Base-by-base conservation (phyloP, 306 rosid genomes). In the Rosa chinensis region DNA sequence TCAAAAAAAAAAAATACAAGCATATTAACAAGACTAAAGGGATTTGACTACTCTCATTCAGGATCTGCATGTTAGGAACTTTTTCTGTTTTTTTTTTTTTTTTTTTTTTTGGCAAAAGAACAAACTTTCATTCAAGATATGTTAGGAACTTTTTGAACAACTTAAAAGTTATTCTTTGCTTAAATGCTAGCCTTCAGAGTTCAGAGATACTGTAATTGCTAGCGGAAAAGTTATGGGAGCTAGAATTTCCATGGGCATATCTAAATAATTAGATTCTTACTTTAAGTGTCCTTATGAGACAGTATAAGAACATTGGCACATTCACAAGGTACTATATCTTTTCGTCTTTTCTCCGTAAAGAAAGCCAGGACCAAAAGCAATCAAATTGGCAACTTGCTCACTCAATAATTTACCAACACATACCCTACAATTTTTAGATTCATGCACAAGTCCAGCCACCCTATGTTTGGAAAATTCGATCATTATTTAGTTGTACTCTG, bases 321-420 rank as follows among this genome's bases (percentile, higher is more conserved):
- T 80, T 63, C 18, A 40, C 40, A 64, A 62, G 32, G 17, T 5
- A 14, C 66, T 79, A 63, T 40, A n/a, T 28, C 32, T 28, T 28
- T 28, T 28, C 37, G 3, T 25, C 17, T 23, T 21, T 59, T 21
- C 13, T 21, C 23, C 23, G 37, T 23, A 11, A 59, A 23, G 66
- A 23, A 32, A 23, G 25, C 66, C 66, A 61, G 66, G 16, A 71
- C 14, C 35, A 37, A 50, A 43, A 21, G 23, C 61, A 37, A 8
- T 28, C 66, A 67, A 79, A 28, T 72, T 18, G 77, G 44, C 82
- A 79, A 72, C 72, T 79, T 72, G 82, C 77, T 48, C 82, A 0
- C 48, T 66, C 71, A 66, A 66, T 66, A 6, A 66, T 39, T 66
- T 39, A 66, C 11, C 71, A 39, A 18, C 43, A 17, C n/a, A 32